Conservation (phyloP, 805 yeast species). For the Zygoascus tannicola region DNA sequence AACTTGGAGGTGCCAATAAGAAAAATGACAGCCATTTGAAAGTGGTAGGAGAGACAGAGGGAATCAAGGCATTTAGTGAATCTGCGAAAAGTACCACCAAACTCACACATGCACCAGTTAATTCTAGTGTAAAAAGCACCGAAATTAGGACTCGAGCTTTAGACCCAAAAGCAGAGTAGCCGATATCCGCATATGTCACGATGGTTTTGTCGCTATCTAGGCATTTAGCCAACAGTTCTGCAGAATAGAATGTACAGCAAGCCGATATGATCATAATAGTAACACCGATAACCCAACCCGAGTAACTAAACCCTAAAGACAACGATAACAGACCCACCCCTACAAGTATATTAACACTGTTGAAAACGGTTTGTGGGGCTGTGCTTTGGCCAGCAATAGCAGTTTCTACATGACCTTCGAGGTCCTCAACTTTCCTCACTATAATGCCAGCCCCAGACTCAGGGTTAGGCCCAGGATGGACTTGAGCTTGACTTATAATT, state of each 20-base stretch:
- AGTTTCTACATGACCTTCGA: conserved; percentile 60
- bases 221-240: conserved; percentile 60
- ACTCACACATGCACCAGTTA: conserved; percentile 75
- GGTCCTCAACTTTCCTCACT: conserved; percentile 55
- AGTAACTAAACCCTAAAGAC: conserved; percentile 53
- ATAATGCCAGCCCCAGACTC: conserved; percentile 36
- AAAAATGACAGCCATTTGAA: conserved; percentile 53
- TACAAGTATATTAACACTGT: conserved; percentile 54
- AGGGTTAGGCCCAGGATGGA: conserved; percentile 31
- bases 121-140: conserved; percentile 62
- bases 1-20: conserved; percentile 68
- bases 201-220: conserved; percentile 73
- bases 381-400: conserved; percentile 75
- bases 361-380: conserved; percentile 60
- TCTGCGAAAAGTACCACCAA: conserved; percentile 77
- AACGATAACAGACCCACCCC: conserved; percentile 62
- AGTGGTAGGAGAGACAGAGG: conserved; percentile 39
- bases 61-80: conserved; percentile 63
- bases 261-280: conserved; percentile 55
- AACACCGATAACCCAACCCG: conserved; percentile 57
- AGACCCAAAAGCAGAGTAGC: conserved; percentile 76
- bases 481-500: conserved; percentile 15
- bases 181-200: conserved; percentile 82
- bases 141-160: conserved; percentile 68
- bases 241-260: conserved; percentile 63